Percentiles rank a stretch among this genome's conserved stretches.
Evolutionary conservation across 2,329 filamentous ascomycete genomes (phyloP).

Genomic region (Penicillium paneum): DNA sequence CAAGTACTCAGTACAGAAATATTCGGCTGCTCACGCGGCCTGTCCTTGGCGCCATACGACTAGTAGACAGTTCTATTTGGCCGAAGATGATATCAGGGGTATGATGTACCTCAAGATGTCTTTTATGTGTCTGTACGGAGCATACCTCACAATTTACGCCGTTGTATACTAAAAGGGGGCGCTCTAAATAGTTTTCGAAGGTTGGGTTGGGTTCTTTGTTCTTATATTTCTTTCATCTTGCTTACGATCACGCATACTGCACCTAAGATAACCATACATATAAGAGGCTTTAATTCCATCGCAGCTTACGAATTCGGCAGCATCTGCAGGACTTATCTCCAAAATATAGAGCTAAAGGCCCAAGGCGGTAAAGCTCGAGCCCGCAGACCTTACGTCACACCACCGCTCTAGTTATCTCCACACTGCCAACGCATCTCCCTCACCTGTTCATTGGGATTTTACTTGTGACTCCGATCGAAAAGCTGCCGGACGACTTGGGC

Average conservation of each 20-base stretch:
- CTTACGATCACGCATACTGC: background rate
- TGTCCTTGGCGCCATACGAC: background rate
- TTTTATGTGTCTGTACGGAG: no score
- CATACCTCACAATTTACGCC: no score
- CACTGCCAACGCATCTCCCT: conserved; percentile 10
- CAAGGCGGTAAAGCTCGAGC: background rate
- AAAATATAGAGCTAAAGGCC: background rate
- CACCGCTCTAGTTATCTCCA: conserved; percentile 8
- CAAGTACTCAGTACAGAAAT: background rate
- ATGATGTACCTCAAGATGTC: background rate
- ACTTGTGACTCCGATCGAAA: background rate
- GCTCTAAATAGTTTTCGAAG: background rate
- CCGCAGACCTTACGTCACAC: conserved; percentile 9
- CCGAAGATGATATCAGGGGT: background rate
- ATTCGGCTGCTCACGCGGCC: background rate
- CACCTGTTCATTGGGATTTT: background rate
- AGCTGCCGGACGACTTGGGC: background rate
- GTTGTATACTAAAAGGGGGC: background rate
- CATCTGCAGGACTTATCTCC: background rate
- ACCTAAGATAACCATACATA: background rate
- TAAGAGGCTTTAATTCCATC: background rate
- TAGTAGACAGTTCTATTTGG: background rate
- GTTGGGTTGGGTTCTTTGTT: background rate
- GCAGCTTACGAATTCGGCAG: background rate
- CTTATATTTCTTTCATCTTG: background rate